phyloP scores from a whole-genome alignment of 2,329 filamentous ascomycete genomes.

The Aspergillus terreus region DNA sequence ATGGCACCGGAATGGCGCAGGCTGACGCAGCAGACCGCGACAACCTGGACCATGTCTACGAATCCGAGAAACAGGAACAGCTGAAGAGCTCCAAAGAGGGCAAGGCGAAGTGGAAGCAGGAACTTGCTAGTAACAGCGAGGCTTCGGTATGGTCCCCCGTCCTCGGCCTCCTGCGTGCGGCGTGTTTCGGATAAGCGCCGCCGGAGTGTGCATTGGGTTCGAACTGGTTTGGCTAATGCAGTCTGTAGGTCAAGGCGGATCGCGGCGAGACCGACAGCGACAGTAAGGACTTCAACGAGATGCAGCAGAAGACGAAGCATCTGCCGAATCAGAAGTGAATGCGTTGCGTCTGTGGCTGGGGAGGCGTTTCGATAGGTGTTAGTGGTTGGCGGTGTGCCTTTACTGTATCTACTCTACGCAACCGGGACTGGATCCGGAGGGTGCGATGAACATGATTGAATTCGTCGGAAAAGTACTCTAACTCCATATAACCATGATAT shows the following conservation, averaged over 20 bases:
- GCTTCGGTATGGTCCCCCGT: slow-evolving; percentile 55
- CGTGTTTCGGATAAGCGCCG: not conserved
- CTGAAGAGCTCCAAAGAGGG: slow-evolving; percentile 52
- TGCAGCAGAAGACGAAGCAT: slow-evolving; percentile 60
- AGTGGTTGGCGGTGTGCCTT: no score
- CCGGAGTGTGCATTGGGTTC: no score
- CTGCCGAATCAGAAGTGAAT: slow-evolving; percentile 16
- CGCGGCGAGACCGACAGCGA: slow-evolving; percentile 42
- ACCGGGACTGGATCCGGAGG: not conserved
- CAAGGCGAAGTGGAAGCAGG: slow-evolving; percentile 70
- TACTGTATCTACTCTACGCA: no score
- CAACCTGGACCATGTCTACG: slow-evolving; percentile 42
- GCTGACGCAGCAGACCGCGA: slow-evolving; percentile 35
- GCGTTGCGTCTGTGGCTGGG: not conserved
- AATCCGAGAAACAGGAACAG: slow-evolving; percentile 61
- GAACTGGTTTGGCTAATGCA: not conserved
- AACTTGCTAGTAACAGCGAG: slow-evolving; percentile 75
- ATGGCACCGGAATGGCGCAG: not conserved
- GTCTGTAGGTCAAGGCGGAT: slow-evolving; percentile 56
- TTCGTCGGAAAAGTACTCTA: not conserved
- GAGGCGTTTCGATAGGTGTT: not conserved
- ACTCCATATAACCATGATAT: slow-evolving; percentile 5
- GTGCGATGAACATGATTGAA: not conserved
- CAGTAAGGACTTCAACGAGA: slow-evolving; percentile 43
- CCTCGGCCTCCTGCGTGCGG: no score